Base-by-base conservation (phyloP, 345 rosid genomes). In the Stellera chamaejasme region DNA sequence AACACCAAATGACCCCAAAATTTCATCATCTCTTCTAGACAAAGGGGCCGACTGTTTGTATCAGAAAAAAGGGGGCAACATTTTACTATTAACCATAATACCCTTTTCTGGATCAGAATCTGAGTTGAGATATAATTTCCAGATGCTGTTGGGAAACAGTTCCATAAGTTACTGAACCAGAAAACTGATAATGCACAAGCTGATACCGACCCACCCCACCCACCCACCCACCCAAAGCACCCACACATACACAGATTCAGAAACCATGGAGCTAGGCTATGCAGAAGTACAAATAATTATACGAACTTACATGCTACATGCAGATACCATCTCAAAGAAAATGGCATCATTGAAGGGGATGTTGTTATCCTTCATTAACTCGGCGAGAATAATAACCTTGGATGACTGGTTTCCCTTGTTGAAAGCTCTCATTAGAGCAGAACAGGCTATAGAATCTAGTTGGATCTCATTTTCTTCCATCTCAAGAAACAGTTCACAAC, bases 341-440 rank as follows among this genome's bases (percentile, higher is more conserved):
- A 78, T 67, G 12, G 90, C 72, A 58, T 87, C 92, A 27, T 26
- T 68, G 58, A 85, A 79, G 57, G 90, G 73, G 50, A 88, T 67
- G 27, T 77, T 74, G 69, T 68, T 85, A 61, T 83, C 92, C 61
- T 64, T 73, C 90, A 88, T 82, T 52, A 72, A 68, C 50, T 82
- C 82, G 55, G 82, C 85, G 52, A 88, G 66, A 61, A 62, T 54
- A 58, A 88, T 80, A 58, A 88, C 90, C 78, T 85, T 81, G 15
- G 88, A 76, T 1, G 93, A 84, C 51, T 73, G 74, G 27, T 78
- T 88, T 68, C 81, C 82, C 69, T 81, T 83, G 68, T 88, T 92
- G 62, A 85, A 88, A 69, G 93, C 87, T 76, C 82, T 84, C 96
- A 92, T 88, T 69, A 88, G 63, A 44, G 84, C 92, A 12, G 96